Evolutionary conservation across 164 flowering plant species (phyloP), one percentile per base, ranked within the genome.

Genomic region (Umbilicus rupestris): DNA sequence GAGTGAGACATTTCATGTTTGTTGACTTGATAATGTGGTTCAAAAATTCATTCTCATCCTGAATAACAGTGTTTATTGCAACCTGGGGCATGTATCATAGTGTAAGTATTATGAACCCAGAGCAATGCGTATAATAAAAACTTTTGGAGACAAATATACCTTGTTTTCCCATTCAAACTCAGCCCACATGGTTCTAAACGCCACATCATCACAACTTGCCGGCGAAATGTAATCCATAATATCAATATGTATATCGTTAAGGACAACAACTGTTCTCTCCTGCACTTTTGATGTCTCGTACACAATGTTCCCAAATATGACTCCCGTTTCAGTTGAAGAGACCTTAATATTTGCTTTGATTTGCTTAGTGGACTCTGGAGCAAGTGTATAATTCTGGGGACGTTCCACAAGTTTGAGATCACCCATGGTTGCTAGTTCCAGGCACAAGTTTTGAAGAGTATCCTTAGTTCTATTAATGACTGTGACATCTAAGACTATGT

Each of bases 111-210:
- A 49, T 49, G 55, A 49, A 20, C 9, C 1, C 20, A 2, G 10
- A 6, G 12, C 9, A 49, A 49, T 3, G 44, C 24, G 20, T 1
- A 49, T 3, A n/a, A 49, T 15, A 7, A 2, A 49, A 49, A 22
- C 26, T 28, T 22, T 49, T n/a, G 22, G 26, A 20, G n/a, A 45
- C 10, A 49, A 5, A 49, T 49, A 20, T 85, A 93, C 98, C 98
- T 91, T 94, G 82, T 94, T 94, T 79, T 94, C 98, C 98, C 98
- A 94, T 73, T 94, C 98, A 79, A 94, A 94, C 71, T 94, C 98
- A 8, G 97, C 97, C 97, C 98, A 94, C 97, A 91, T 94, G 11
- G 87, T 83, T 77, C 97, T 87, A 64, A 91, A 94, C 42, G 90
- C 92, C 33, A 78, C 88, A 79, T 94, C 98, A 76, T 85, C 78